Evolutionary conservation across 768 basidiomycete species (phyloP).

Genomic region (Collybiopsis luxurians): DNA sequence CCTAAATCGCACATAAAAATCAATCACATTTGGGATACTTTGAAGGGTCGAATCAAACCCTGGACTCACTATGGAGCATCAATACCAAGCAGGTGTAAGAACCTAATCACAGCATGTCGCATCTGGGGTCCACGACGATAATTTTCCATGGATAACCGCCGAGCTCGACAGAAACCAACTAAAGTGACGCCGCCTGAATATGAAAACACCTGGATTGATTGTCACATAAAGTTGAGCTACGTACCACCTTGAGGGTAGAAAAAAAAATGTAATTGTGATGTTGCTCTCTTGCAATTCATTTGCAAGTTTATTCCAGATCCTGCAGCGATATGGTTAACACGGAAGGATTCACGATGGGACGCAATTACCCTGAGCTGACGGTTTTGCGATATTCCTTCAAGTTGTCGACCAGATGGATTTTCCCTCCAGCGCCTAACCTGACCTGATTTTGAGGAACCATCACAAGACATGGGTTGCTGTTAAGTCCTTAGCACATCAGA

Average conservation of each 20-base stretch:
- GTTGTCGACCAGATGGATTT: conserved; percentile 84
- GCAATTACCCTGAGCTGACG: conserved; percentile 52
- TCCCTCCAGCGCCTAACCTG: conserved; percentile 81
- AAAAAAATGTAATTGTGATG: conserved; percentile 90
- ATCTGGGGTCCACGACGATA: conserved; percentile 45
- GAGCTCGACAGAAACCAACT: no score
- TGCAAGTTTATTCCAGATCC: conserved; percentile 83
- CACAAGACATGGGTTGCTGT: conserved; percentile 78
- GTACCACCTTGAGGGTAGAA: conserved; percentile 92
- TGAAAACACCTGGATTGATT: conserved; percentile 18
- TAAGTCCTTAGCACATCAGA: conserved; percentile 78
- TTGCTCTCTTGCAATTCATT: conserved; percentile 85
- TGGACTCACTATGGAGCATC: conserved; percentile 74
- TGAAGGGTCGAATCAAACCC: conserved; percentile 61
- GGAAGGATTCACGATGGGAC: no score
- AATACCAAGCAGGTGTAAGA: conserved; percentile 76
- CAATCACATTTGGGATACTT: conserved; percentile 79
- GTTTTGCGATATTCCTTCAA: conserved; percentile 74
- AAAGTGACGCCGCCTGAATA: conserved; percentile 85
- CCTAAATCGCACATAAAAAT: conserved; percentile 85
- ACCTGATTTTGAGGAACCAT: conserved; percentile 87
- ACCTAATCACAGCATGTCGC: conserved; percentile 91
- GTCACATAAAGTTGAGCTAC: conserved; percentile 18
- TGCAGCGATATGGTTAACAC: no score
- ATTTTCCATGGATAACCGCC: background rate